Conservation (phyloP, 495 filamentous ascomycete species). For the Aspergillus incahuasiensis region DNA sequence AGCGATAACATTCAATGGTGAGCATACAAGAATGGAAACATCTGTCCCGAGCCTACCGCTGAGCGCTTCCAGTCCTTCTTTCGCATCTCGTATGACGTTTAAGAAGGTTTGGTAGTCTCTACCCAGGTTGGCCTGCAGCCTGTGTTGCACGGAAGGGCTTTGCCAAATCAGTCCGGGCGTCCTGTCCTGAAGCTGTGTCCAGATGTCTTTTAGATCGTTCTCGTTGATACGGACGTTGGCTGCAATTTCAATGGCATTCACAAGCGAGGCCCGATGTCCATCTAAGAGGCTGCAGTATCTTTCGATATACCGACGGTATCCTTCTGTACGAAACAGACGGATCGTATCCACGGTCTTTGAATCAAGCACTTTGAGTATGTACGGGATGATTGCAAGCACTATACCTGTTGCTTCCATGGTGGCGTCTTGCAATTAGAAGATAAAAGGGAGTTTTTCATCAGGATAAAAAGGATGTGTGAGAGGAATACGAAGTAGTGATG, state of each 20-base stretch:
- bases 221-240: not conserved
- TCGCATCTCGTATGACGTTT: not conserved
- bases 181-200: not conserved
- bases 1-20: not conserved
- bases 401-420: not conserved
- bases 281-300: not conserved
- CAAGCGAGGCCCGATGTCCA: not conserved
- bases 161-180: not conserved
- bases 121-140: not conserved
- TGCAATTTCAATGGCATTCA: slow-evolving; percentile 2
- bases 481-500: no score
- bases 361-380: not conserved
- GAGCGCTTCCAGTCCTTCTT: not conserved
- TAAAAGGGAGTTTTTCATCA: no score
- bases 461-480: no score
- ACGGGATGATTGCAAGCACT: not conserved
- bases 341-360: not conserved
- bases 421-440: not conserved
- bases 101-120: not conserved
- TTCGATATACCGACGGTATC: not conserved
- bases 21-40: not conserved
- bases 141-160: not conserved
- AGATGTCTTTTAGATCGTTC: not conserved
- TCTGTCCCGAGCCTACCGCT: not conserved
- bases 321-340: not conserved